Base-by-base conservation (phyloP, 345 rosid species). In the Gossypioides kirkii region DNA sequence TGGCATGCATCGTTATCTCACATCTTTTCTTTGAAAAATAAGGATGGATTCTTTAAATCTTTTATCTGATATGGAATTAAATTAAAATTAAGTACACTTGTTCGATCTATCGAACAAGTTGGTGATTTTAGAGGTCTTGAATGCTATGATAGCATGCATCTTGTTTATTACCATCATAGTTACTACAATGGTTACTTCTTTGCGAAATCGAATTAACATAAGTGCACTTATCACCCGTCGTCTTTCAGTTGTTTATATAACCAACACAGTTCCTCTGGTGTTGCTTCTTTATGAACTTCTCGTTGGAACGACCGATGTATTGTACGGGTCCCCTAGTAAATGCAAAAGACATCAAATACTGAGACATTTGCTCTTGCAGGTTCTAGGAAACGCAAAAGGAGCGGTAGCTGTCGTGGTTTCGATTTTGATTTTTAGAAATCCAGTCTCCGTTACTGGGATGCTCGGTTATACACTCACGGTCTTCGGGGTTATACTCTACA, bases 391-490 rank as follows among this genome's bases (percentile, higher is more conserved):
- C 73, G 99, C 99, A 14, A 96, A 96, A 82, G 99, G 99, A 42
- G 98, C 99, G 4, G 97, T 93, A 69, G 99, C 98, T 6, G 98
- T 96, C 77, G 99, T 96, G 77, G 87, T 96, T 10, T 96, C 99
- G 0, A 93, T 96, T 80, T 82, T 96, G 67, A 93, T 96, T 53
- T 96, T 96, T 82, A 93, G 85, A 76, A 96, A 96, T 82, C 99
- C 99, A 0, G 97, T 96, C 12, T 91, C 99, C 8, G 95, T 91
- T 16, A 93, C 98, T 0, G 99, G 99, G 71, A 96, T 96, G 98
- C 87, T 96, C 10, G 99, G 98, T 76, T 96, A 96, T 74, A 22
- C 89, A 0, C 91, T 96, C 16, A 96, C 99, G 1, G 98, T 96
- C 46, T 71, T 82, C 45, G 99, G 98, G 85, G 99, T 96, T 28